A percentile compares a stretch with the other conserved stretches of the same genome.
Conservation (phyloP, 2,329 filamentous ascomycete species). For the Claviceps fusiformis region DNA sequence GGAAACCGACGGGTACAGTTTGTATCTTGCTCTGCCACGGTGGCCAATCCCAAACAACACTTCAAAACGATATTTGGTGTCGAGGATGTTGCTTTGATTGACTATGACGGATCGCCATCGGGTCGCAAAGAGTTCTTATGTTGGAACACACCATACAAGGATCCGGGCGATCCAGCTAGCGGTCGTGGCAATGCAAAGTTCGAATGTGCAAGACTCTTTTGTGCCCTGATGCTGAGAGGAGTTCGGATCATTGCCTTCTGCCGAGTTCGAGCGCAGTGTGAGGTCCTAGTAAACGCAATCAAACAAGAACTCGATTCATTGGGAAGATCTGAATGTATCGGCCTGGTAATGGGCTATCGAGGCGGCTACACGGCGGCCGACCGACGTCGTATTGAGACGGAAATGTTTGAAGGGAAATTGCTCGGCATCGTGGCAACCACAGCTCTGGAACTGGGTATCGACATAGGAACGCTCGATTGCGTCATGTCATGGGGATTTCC, state of each 20-base stretch:
- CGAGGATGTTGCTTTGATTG: constrained; percentile 64
- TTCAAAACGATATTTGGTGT: constrained; percentile 93
- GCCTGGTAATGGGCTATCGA: constrained; percentile 85
- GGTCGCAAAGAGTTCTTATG: constrained; percentile 87
- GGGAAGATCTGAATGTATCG: constrained; percentile 60
- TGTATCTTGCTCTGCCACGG: constrained; percentile 90
- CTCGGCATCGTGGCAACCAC: constrained; percentile 89
- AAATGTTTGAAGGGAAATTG: constrained; percentile 95
- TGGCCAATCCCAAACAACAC: constrained; percentile 82
- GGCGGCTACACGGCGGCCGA: constrained; percentile 92
- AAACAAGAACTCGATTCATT: constrained; percentile 62
- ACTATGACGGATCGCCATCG: constrained; percentile 86
- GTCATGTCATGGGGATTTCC: constrained; percentile 92
- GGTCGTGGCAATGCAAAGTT: constrained; percentile 71
- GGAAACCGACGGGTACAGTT: constrained; percentile 80
- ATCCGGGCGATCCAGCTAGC: constrained; percentile 73
- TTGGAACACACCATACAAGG: constrained; percentile 95
- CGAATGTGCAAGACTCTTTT: constrained; percentile 84
- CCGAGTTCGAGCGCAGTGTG: constrained; percentile 74
- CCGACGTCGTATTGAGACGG: constrained; percentile 71
- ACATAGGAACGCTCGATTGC: constrained; percentile 87
- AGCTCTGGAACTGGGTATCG: constrained; percentile 83
- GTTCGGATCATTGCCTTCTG: constrained; percentile 91
- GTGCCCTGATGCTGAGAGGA: constrained; percentile 74
- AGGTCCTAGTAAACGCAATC: constrained; percentile 67